Percentiles rank a stretch among this genome's conserved stretches.
phyloP scores from a whole-genome alignment of 2,329 filamentous ascomycete species.

The Hypoxylon sp. region DNA sequence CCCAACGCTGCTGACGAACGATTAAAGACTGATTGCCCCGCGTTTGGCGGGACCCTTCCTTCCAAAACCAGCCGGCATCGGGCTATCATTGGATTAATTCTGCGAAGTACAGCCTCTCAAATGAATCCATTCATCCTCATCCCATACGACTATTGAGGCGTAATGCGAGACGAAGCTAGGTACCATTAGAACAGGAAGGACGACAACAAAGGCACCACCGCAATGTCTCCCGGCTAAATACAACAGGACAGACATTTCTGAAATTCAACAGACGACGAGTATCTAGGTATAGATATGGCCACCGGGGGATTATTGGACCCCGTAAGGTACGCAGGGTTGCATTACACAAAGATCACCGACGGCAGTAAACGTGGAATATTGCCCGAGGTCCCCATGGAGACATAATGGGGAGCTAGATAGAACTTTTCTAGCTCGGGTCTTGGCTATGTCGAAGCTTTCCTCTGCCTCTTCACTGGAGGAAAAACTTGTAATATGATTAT shows the following conservation, averaged over 20 bases:
- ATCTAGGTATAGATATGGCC: background rate
- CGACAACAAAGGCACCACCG: slow-evolving; percentile 17
- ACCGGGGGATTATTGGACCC: background rate
- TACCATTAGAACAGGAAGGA: slow-evolving; percentile 29
- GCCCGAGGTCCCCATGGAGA: slow-evolving; percentile 32
- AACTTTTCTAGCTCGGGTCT: slow-evolving; percentile 33
- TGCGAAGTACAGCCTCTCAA: slow-evolving; percentile 11
- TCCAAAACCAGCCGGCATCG: slow-evolving; percentile 20
- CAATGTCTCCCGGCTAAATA: slow-evolving; percentile 36
- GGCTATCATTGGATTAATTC: slow-evolving; percentile 35
- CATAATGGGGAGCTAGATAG: slow-evolving; percentile 7
- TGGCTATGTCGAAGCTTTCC: slow-evolving; percentile 32
- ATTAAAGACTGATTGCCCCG: slow-evolving; percentile 34
- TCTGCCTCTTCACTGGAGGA: slow-evolving; percentile 42
- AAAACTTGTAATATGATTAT: slow-evolving; percentile 41
- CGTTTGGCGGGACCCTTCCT: slow-evolving; percentile 29
- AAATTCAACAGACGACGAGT: slow-evolving; percentile 2
- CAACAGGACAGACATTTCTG: background rate
- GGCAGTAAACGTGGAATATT: slow-evolving; percentile 36
- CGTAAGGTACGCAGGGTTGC: slow-evolving; percentile 39
- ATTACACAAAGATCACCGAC: slow-evolving; percentile 30
- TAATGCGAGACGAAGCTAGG: slow-evolving; percentile 12
- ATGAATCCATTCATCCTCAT: slow-evolving; percentile 10
- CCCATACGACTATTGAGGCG: slow-evolving; percentile 6
- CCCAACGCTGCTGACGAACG: slow-evolving; percentile 27